Evolutionary conservation across 2,329 filamentous ascomycete genomes (phyloP).

Genomic region (Pseudofabraea citricarpa): DNA sequence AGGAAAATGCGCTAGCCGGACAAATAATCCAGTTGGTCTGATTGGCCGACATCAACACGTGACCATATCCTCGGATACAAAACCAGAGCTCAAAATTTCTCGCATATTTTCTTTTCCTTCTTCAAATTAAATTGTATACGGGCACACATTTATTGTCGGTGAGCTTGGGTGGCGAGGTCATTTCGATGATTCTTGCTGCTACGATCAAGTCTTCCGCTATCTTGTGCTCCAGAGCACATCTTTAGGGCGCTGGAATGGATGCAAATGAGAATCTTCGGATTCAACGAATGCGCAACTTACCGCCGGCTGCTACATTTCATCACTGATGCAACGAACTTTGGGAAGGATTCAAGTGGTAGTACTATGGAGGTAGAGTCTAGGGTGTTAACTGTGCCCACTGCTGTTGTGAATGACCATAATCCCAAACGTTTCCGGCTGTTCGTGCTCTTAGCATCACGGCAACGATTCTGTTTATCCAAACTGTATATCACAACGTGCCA

Average conservation of each 20-base stretch:
- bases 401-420: too few relatives aligned
- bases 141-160: constrained; percentile 68
- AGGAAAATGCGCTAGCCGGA: too few relatives aligned
- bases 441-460: too few relatives aligned
- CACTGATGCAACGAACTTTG: too few relatives aligned
- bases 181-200: constrained; percentile 35
- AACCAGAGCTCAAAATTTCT: constrained; percentile 17
- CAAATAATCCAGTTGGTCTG: too few relatives aligned
- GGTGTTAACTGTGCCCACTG: too few relatives aligned
- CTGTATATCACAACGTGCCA: too few relatives aligned
- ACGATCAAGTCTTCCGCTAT: constrained; percentile 67
- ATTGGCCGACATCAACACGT: too few relatives aligned
- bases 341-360: too few relatives aligned
- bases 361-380: too few relatives aligned
- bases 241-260: constrained; percentile 65
- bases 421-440: too few relatives aligned
- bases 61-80: constrained; percentile 8
- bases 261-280: constrained; percentile 51
- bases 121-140: constrained; percentile 53
- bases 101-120: constrained; percentile 25
- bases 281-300: constrained; percentile 56
- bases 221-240: constrained; percentile 59
- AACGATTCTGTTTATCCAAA: too few relatives aligned
- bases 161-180: constrained; percentile 52
- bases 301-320: constrained; percentile 63